Evolutionary conservation across 2,329 filamentous ascomycete genomes (phyloP).

Genomic region (Penicillium corylophilum): DNA sequence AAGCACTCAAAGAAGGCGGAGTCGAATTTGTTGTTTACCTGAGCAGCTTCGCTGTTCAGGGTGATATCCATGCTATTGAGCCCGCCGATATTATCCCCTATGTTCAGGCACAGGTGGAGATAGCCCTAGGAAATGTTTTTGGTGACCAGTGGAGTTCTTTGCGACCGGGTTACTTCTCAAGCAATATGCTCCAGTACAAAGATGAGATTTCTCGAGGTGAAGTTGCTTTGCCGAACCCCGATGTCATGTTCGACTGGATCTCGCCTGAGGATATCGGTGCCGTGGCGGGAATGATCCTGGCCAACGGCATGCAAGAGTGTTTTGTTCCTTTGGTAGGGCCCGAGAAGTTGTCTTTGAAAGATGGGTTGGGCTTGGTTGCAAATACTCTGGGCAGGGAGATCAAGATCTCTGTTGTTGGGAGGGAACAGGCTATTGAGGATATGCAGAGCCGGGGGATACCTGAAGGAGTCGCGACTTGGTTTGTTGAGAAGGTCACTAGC

Average conservation of each 20-base stretch:
- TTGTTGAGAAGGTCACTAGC: background rate
- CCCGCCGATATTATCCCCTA: constrained; percentile 37
- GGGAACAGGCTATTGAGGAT: constrained; percentile 25
- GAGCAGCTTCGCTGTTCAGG: constrained; percentile 40
- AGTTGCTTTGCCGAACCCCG: constrained; percentile 33
- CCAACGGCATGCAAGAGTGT: constrained; percentile 29
- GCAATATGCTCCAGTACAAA: constrained; percentile 39
- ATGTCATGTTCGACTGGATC: constrained; percentile 42
- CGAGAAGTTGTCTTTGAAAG: constrained; percentile 30
- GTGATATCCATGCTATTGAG: constrained; percentile 25
- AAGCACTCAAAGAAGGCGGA: constrained; percentile 48
- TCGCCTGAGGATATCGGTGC: constrained; percentile 47
- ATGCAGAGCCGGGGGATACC: constrained; percentile 15
- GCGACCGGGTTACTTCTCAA: constrained; percentile 48
- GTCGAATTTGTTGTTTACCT: constrained; percentile 49
- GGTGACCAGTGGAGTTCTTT: constrained; percentile 42
- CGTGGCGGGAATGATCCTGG: constrained; percentile 43
- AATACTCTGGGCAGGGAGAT: constrained; percentile 35
- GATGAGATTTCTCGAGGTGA: constrained; percentile 31
- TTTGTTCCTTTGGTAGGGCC: constrained; percentile 41
- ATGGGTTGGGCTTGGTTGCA: constrained; percentile 31
- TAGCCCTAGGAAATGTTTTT: constrained; percentile 43
- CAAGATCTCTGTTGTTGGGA: constrained; percentile 20
- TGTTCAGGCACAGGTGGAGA: constrained; percentile 48
- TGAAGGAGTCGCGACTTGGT: constrained; percentile 14